Evolutionary conservation across 345 rosid genomes (phyloP), one percentile per base, ranked within the genome.

Genomic region (Rhizophora apiculata): DNA sequence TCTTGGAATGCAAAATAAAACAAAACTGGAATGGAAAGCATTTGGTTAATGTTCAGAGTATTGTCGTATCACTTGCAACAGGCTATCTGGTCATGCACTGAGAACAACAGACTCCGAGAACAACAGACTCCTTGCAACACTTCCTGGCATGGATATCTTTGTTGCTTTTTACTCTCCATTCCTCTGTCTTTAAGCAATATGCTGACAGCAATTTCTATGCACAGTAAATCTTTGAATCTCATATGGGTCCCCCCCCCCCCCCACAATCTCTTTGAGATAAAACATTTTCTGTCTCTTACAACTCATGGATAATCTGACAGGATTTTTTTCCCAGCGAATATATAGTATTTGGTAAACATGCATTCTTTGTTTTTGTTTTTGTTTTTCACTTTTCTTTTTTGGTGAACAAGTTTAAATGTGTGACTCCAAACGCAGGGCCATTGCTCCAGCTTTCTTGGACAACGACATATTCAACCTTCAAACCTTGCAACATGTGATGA

Each of bases 371-470:
- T 31, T 31, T 31, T 31, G 5, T 31, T 31, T 31, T 31, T n/a
- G 46, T 30, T 61, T 20, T 53, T 20, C 6, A 0, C 15, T 1
- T 29, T 16, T 34, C 13, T 59, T 11, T 68, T 22, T 27, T 15
- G 29, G 36, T 10, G 43, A 31, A 48, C 8, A 5, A 10, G 30
- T 21, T 56, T 8, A 3, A 24, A 21, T 18, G 1, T 53, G 57
- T 49, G 10, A 15, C 20, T 15, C 32, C 31, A 53, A 62, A 74
- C 85, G 78, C 99, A 95, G 99, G 91, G 94, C 96, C 29, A 83
- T 89, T 67, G 89, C 97, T 36, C 99, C 98, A 10, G 94, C 96
- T 27, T 82, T 95, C 76, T 80, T 95, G 80, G 85, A 91, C 57
- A 88, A 69, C 19, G 99, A 95, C 76, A 63, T 92, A 72, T 90